Conservation (phyloP, 2,329 filamentous ascomycete species). For the Neonectria faginata region DNA sequence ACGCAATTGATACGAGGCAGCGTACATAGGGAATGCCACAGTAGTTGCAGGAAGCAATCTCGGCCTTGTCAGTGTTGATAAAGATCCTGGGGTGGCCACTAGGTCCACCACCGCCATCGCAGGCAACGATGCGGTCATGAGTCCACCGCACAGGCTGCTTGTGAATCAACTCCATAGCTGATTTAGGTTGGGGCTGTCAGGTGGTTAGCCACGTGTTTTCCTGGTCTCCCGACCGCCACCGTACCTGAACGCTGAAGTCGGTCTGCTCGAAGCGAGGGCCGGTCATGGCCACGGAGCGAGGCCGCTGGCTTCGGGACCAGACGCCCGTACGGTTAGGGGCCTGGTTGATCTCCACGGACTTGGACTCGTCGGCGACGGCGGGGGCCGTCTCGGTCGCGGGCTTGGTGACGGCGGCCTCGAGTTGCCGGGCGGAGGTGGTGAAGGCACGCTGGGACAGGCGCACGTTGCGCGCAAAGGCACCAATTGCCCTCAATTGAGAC, state of each 20-base stretch:
- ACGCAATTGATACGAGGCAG: slow-evolving; percentile 26
- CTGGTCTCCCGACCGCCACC: slow-evolving; percentile 42
- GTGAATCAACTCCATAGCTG: slow-evolving; percentile 96
- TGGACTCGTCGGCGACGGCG: slow-evolving; percentile 57
- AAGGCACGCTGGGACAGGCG: slow-evolving; percentile 61
- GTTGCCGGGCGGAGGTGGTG: slow-evolving; percentile 59
- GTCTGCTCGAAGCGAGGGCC: slow-evolving; percentile 98
- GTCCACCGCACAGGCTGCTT: slow-evolving; percentile 95
- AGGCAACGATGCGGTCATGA: slow-evolving; percentile 82
- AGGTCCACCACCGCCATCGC: slow-evolving; percentile 92
- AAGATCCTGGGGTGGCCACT: slow-evolving; percentile 92
- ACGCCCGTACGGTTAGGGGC: slow-evolving; percentile 85
- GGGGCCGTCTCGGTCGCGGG: slow-evolving; percentile 55
- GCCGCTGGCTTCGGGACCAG: slow-evolving; percentile 89
- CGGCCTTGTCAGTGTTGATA: slow-evolving; percentile 97
- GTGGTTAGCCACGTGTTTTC: slow-evolving; percentile 36
- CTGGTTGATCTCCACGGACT: slow-evolving; percentile 71
- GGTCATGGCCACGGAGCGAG: slow-evolving; percentile 85
- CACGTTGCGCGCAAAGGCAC: slow-evolving; percentile 58
- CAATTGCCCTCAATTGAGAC: slow-evolving; percentile 60
- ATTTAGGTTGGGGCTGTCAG: slow-evolving; percentile 82
- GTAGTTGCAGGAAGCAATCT: slow-evolving; percentile 91
- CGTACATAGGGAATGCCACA: slow-evolving; percentile 94
- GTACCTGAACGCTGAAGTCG: slow-evolving; percentile 90
- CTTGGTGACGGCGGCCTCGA: slow-evolving; percentile 57